Percentiles rank a stretch among this genome's conserved stretches.
Evolutionary conservation across 768 basidiomycete genomes (phyloP).

Genomic region (Tephrocybe rancida): DNA sequence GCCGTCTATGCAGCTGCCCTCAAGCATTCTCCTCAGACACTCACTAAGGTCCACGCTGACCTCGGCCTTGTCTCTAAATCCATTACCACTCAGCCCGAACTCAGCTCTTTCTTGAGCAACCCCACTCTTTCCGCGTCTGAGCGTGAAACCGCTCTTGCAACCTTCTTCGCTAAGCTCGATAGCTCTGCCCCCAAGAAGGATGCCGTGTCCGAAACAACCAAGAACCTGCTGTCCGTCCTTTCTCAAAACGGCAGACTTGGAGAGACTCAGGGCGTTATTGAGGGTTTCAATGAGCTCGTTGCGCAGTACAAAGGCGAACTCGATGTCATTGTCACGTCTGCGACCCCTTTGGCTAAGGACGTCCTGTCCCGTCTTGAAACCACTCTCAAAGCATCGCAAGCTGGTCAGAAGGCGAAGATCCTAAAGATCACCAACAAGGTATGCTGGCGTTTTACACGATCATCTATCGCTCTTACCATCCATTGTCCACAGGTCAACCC

Average conservation of each 20-base stretch:
- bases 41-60: slow-evolving; percentile 87
- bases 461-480: background rate
- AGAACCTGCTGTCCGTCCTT: slow-evolving; percentile 88
- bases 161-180: slow-evolving; percentile 71
- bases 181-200: slow-evolving; percentile 67
- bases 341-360: slow-evolving; percentile 77
- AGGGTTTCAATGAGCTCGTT: slow-evolving; percentile 90
- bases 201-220: slow-evolving; percentile 81
- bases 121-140: slow-evolving; percentile 88
- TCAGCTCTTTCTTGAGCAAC: slow-evolving; percentile 79
- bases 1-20: slow-evolving; percentile 83
- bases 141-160: slow-evolving; percentile 65
- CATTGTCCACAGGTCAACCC: slow-evolving; percentile 75
- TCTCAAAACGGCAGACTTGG: slow-evolving; percentile 91
- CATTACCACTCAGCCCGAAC: slow-evolving; percentile 65
- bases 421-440: slow-evolving; percentile 94
- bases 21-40: slow-evolving; percentile 77
- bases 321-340: slow-evolving; percentile 90
- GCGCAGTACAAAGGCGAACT: slow-evolving; percentile 91
- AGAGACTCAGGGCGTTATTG: slow-evolving; percentile 84
- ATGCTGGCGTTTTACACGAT: slow-evolving; percentile 19
- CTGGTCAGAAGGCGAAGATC: slow-evolving; percentile 84
- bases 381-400: slow-evolving; percentile 82
- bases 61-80: slow-evolving; percentile 69
- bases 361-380: slow-evolving; percentile 78